Evolutionary conservation across 768 basidiomycete species (phyloP).

Genomic region (Termitomyces sp.): DNA sequence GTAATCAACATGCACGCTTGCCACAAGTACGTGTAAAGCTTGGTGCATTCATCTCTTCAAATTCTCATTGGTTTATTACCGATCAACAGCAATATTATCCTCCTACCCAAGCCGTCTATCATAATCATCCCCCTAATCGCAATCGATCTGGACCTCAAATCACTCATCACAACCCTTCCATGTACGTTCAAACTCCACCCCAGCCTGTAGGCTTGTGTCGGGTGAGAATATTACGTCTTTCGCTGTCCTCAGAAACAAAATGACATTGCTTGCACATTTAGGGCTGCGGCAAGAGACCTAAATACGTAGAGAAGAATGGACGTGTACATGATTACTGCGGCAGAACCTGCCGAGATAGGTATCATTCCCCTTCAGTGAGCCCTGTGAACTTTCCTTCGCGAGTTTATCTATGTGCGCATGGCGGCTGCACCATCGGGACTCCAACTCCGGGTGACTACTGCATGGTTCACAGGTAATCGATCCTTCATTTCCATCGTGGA

Average conservation of each 20-base stretch:
- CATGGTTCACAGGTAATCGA: constrained; percentile 4
- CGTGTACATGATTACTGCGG: constrained; percentile 10
- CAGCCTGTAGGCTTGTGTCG: background rate
- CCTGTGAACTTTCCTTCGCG: constrained; percentile 7
- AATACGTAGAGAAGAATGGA: constrained; percentile 1
- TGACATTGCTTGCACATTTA: background rate
- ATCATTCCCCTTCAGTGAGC: background rate
- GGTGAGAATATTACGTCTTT: background rate
- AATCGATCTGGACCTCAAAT: background rate
- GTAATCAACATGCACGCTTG: background rate
- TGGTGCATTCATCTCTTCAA: background rate
- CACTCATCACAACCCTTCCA: background rate
- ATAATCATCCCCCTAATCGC: background rate
- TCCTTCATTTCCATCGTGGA: background rate
- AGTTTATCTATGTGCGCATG: constrained; percentile 3
- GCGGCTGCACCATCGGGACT: constrained; percentile 5
- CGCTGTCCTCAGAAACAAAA: background rate
- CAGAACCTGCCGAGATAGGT: background rate
- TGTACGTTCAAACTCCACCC: background rate
- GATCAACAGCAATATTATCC: background rate
- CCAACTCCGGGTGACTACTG: constrained; percentile 9
- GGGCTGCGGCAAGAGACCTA: constrained; percentile 4
- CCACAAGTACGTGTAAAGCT: background rate
- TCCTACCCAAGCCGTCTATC: background rate
- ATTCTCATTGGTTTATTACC: background rate